These are phyloP conservation scores for Sphaceloma murrayae DNA, from an alignment of 2,329 filamentous ascomycete genomes.

Conservation along the genomic window DNA sequence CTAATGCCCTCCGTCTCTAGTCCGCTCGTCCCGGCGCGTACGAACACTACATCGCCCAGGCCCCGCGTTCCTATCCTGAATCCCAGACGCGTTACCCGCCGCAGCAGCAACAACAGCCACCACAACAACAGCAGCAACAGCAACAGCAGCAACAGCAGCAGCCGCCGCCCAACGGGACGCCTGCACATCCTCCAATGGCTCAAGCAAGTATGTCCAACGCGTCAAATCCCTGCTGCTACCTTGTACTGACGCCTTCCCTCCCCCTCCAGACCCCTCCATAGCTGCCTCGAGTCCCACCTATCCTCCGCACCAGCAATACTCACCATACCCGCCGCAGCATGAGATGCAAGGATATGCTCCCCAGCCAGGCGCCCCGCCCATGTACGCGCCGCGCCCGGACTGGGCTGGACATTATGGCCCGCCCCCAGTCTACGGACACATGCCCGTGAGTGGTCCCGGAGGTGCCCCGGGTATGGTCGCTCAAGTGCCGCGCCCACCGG, in stretches of 20 bases:
- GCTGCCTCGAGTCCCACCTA: constrained; percentile 79
- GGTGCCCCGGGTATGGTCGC: constrained; percentile 48
- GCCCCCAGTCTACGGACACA: constrained; percentile 37
- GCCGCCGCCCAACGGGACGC: constrained; percentile 47
- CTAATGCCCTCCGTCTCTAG: constrained; percentile 57
- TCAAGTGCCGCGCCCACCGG: constrained; percentile 51
- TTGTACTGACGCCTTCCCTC: constrained; percentile 93
- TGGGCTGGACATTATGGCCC: constrained; percentile 57
- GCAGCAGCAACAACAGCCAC: constrained; percentile 25
- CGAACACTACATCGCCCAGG: constrained; percentile 60
- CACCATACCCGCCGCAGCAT: constrained; percentile 74
- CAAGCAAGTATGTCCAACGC: constrained; percentile 85
- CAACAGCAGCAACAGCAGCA: neutral
- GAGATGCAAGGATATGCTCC: constrained; percentile 76
- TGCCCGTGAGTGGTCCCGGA: constrained; percentile 50
- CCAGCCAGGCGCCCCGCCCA: constrained; percentile 46
- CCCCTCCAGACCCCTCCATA: constrained; percentile 99
- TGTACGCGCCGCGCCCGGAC: constrained; percentile 58
- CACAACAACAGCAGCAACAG: constrained; percentile 21
- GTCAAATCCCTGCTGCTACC: constrained; percentile 32
- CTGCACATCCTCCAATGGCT: constrained; percentile 83
- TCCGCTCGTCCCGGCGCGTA: constrained; percentile 74
- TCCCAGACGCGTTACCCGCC: constrained; percentile 50
- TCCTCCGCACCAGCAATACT: constrained; percentile 68
- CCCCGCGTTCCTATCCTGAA: constrained; percentile 55